Evolutionary conservation across 2,329 filamentous ascomycete genomes (phyloP).

Genomic region (Fusarium sp.): DNA sequence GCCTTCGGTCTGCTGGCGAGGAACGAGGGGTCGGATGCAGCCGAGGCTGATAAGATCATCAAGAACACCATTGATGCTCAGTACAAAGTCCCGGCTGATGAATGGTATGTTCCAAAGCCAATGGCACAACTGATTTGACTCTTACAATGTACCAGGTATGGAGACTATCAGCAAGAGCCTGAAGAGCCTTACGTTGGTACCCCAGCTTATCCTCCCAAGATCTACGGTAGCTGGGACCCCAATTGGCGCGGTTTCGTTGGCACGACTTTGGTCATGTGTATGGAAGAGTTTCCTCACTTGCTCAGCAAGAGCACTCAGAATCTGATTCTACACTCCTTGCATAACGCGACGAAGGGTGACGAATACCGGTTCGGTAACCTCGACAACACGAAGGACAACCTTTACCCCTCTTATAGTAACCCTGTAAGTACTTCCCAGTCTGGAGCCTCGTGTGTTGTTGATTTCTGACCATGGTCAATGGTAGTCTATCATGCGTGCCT

Average conservation of each 20-base stretch:
- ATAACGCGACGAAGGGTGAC: slow-evolving; percentile 66
- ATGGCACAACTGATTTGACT: fast-evolving
- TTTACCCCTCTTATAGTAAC: slow-evolving; percentile 71
- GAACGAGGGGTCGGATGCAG: slow-evolving; percentile 59
- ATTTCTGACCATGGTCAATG: background rate
- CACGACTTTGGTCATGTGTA: slow-evolving; percentile 64
- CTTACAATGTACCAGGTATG: slow-evolving; percentile 18
- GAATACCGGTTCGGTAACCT: slow-evolving; percentile 69
- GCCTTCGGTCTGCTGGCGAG: slow-evolving; percentile 65
- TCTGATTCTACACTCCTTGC: slow-evolving; percentile 62
- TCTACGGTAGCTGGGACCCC: slow-evolving; percentile 69
- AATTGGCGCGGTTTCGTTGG: slow-evolving; percentile 73
- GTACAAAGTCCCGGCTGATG: slow-evolving; percentile 59
- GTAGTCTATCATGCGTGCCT: slow-evolving; percentile 67
- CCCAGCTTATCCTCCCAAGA: slow-evolving; percentile 57
- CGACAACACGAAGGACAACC: slow-evolving; percentile 61
- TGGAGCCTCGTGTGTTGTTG: too few species aligned
- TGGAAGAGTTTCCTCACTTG: slow-evolving; percentile 66
- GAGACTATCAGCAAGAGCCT: slow-evolving; percentile 62
- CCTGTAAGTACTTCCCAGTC: slow-evolving; percentile 47
- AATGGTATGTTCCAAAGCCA: slow-evolving; percentile 57
- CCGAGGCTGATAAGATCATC: slow-evolving; percentile 63
- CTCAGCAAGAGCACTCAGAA: slow-evolving; percentile 48
- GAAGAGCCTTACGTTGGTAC: slow-evolving; percentile 68
- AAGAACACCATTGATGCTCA: slow-evolving; percentile 62